These are phyloP conservation scores for Populus alba DNA, from an alignment of 345 rosid species.

Conservation along the genomic window DNA sequence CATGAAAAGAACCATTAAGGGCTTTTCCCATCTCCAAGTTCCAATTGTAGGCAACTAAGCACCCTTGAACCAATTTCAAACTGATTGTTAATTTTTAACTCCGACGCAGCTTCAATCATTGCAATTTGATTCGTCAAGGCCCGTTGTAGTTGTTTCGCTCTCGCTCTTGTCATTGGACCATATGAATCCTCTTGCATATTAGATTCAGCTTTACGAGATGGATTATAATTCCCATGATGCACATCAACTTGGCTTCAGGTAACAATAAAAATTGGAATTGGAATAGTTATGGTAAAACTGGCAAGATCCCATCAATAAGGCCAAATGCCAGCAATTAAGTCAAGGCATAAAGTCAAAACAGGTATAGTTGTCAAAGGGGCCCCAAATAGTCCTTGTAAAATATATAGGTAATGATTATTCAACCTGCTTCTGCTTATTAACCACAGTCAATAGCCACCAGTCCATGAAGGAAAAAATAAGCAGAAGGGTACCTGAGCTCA, in stretches of 20 bases:
- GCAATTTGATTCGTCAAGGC: too few species aligned
- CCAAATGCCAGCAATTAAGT: slow-evolving; percentile 3
- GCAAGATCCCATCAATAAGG: slow-evolving; percentile 2
- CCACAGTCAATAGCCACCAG: not conserved
- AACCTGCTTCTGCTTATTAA: not conserved
- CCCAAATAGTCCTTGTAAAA: not conserved
- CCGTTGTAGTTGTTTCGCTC: too few species aligned
- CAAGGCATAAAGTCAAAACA: not conserved
- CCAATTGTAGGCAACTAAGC: too few species aligned
- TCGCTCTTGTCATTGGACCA: too few species aligned
- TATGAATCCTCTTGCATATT: too few species aligned
- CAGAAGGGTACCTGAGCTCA: not conserved
- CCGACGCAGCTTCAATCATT: too few species aligned
- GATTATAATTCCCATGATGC: too few species aligned
- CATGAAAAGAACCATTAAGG: too few species aligned
- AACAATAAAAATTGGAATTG: not conserved
- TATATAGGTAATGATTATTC: not conserved
- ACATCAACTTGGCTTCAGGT: not conserved
- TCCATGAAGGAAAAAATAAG: not conserved
- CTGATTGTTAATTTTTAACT: too few species aligned
- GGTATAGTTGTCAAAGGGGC: not conserved
- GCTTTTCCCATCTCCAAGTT: too few species aligned
- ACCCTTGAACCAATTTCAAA: too few species aligned
- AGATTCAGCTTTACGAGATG: too few species aligned
- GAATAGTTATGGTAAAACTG: not conserved